A percentile compares a stretch with the other conserved stretches of the same genome.
These are phyloP conservation scores for Gaultheria prostrata DNA, from an alignment of 148 eudicot species.

Conservation along the genomic window DNA sequence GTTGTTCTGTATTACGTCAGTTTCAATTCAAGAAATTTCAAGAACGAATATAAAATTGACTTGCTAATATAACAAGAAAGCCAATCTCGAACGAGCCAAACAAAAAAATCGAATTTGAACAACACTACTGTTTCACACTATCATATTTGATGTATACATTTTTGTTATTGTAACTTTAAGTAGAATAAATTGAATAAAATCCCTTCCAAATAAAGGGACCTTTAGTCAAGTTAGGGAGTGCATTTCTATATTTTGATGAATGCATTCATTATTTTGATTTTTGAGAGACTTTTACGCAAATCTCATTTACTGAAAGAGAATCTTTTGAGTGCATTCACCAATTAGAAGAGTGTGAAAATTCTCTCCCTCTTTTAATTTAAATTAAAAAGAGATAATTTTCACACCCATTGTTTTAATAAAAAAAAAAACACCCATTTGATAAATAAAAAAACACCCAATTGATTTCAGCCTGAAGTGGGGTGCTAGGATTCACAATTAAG, in stretches of 20 bases:
- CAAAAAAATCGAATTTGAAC: background rate
- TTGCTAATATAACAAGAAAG: background rate
- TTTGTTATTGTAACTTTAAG: background rate
- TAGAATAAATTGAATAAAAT: background rate
- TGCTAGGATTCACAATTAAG: too few species aligned
- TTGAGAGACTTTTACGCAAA: background rate
- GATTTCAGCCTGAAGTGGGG: too few species aligned
- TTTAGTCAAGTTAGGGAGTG: background rate
- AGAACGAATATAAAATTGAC: background rate
- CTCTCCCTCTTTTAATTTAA: too few species aligned
- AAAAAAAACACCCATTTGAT: too few species aligned
- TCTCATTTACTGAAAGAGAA: background rate
- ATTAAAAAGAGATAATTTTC: too few species aligned
- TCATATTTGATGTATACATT: background rate
- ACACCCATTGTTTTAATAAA: too few species aligned
- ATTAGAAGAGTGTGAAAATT: background rate
- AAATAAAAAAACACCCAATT: too few species aligned
- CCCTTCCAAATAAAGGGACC: background rate
- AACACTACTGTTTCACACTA: background rate
- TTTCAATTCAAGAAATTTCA: background rate
- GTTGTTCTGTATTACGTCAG: background rate
- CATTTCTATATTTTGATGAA: background rate
- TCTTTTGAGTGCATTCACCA: background rate
- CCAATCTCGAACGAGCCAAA: background rate
- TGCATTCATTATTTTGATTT: background rate